Evolutionary conservation across 148 eudicot species (phyloP).

Genomic region (Salicornia ramosissima): DNA sequence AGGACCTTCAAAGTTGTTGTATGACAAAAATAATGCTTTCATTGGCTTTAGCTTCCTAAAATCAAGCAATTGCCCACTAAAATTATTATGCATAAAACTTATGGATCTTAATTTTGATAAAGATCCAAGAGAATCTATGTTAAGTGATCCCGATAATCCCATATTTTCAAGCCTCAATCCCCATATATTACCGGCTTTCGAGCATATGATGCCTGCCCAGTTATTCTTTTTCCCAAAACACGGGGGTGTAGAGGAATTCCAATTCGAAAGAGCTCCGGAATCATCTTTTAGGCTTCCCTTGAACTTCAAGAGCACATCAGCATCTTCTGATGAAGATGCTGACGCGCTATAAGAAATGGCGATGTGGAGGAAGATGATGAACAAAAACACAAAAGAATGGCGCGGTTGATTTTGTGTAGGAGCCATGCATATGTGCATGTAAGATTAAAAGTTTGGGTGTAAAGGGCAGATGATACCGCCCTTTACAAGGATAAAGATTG

Average conservation of each 20-base stretch:
- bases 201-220: conserved; percentile 33
- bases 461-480: conserved; percentile 43
- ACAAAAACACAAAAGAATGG: not conserved
- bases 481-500: conserved; percentile 29
- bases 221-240: conserved; percentile 23
- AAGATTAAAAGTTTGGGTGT: not conserved
- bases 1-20: conserved; percentile 27
- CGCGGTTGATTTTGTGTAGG: not conserved
- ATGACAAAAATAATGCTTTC: conserved; percentile 20
- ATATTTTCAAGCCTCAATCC: conserved; percentile 34
- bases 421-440: conserved; percentile 21
- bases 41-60: conserved; percentile 18
- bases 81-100: conserved; percentile 25
- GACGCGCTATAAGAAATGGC: conserved; percentile 1
- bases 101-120: conserved; percentile 23
- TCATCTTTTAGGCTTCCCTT: conserved; percentile 24
- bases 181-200: conserved; percentile 28
- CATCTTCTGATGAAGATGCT: conserved; percentile 3
- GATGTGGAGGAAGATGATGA: conserved; percentile 8
- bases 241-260: conserved; percentile 21
- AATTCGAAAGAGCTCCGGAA: conserved; percentile 11
- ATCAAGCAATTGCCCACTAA: conserved; percentile 28
- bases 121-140: conserved; percentile 16
- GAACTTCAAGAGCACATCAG: conserved; percentile 18
- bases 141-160: conserved; percentile 23